Evolutionary conservation across 208 protist genomes (phyloP).

Genomic region (Acanthamoeba triangularis): DNA sequence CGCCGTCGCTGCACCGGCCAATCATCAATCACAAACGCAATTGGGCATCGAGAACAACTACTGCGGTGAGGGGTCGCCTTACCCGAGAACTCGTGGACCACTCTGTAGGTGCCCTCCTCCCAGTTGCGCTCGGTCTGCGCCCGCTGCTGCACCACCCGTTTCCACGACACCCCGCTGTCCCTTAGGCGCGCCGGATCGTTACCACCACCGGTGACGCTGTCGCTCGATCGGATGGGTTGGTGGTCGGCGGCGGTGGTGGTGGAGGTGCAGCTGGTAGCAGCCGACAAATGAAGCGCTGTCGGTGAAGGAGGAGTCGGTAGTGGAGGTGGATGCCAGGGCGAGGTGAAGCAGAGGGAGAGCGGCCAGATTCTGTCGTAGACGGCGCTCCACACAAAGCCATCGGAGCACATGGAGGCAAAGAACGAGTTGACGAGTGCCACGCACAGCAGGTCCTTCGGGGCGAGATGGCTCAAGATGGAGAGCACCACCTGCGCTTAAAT

Average conservation of each 20-base stretch:
- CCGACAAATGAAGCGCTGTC: neutral
- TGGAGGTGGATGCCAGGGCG: neutral
- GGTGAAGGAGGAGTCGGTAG: neutral
- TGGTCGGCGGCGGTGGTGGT: neutral
- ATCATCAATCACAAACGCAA: too few relatives aligned
- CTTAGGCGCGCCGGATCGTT: neutral
- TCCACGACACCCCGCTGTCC: neutral
- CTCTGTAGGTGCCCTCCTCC: neutral
- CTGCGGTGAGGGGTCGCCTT: too few relatives aligned
- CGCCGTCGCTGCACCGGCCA: neutral
- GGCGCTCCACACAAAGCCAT: neutral
- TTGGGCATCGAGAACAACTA: neutral
- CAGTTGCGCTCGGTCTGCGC: constrained; percentile 29
- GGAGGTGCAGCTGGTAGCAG: neutral
- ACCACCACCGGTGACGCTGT: neutral
- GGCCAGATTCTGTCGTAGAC: neutral
- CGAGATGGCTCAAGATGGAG: neutral
- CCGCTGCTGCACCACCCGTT: neutral
- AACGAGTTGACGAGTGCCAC: neutral
- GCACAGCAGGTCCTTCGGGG: neutral
- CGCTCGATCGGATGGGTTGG: neutral
- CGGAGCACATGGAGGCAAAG: neutral
- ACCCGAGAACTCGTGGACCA: neutral
- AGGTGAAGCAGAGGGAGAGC: constrained; percentile 41
- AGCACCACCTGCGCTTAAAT: neutral